Evolutionary conservation across 163 green algal species (phyloP), one percentile per base, ranked within the genome.

Genomic region (Prototheca wickerhamii): DNA sequence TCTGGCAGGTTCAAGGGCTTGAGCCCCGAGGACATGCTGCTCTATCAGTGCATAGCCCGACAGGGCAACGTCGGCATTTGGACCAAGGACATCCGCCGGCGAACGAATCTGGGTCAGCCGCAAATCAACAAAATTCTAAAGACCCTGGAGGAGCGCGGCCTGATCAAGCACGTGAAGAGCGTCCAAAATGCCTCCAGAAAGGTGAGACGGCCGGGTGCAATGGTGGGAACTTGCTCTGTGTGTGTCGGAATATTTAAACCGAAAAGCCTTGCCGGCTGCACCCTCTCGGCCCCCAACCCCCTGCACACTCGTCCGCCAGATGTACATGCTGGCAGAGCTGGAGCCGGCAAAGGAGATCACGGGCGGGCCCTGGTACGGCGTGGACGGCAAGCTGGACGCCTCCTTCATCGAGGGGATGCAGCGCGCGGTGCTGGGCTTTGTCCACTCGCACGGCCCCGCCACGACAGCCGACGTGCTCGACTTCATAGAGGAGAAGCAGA

Each of bases 151-250:
- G 55, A 55, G 3, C 69, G 85, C 12, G 53, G 64, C 21, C 76
- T 98, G 44, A 84, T 97, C n/a, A 97, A 98, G 76, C 66, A 64
- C n/a, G 82, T 97, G 21, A 96, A 95, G 71, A 83, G 76, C 54
- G 80, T 93, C 3, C 81, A 84, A 56, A 83, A 89, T 68, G 74
- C 78, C 20, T 85, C 65, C 42, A 64, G 78, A 23, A 94, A 95
- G 79, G 74, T 75, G 35, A 26, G 58, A n/a, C 17, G 33, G 52
- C 10, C 8, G 34, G n/a, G 52, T 37, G 6, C 5, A 23, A 37
- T 23, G 4, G 10, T 17, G 29, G 10, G 10, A 37, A 55, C 12
- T 55, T 10, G 6, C n/a, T 10, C 6, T 10, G n/a, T 55, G 15
- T 30, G 49, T 49, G 18, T 33, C n/a, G 28, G n/a, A 8, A 50